Base-by-base conservation (phyloP, 78 protist species). In the Paratrimastix pyriformis region DNA sequence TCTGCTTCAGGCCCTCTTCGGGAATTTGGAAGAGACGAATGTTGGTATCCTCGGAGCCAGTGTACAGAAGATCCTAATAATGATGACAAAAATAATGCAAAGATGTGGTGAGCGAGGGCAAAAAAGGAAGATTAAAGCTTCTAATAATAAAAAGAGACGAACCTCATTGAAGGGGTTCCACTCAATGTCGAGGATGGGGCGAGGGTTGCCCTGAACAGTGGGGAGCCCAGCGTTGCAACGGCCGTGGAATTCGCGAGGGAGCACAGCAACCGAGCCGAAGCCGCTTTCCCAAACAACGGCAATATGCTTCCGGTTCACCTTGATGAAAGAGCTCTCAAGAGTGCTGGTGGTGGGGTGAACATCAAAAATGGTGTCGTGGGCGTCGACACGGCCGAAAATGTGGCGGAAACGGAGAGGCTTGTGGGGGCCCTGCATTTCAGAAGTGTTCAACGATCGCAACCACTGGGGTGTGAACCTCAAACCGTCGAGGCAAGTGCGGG, bases 11-110 rank as follows among this genome's bases (percentile, higher is more conserved):
- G 26, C 68, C 68, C 42, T 33, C 21, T 33, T 62, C 68, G 15
- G 68, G 68, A 15, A 62, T 62, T 15, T 62, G 15, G 45, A n/a
- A 62, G 37, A 62, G 42, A 15, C 68, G 68, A 62, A 62, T 21
- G 26, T 15, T 26, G 18, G 42, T 29, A 62, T 62, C 68, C 21
- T 62, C 68, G 11, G 45, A 62, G 29, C 42, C 21, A 13, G 68
- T 62, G 15, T 15, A 15, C 15, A 62, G 29, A 35, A 33, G 26
- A 62, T 62, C 18, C 68, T 62, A 62, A 26, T 11, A 62, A n/a
- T n/a, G 15, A 62, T 26, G 13, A 33, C 13, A 15, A 29, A 13
- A 33, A 62, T 29, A 62, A 26, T 29, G 21, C 11, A 62, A 13
- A 15, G 21, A n/a, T n/a, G n/a, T n/a, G n/a, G n/a, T n/a, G n/a